These are phyloP conservation scores for Podospora sp. DNA, from an alignment of 495 filamentous ascomycete species.

Conservation along the genomic window DNA sequence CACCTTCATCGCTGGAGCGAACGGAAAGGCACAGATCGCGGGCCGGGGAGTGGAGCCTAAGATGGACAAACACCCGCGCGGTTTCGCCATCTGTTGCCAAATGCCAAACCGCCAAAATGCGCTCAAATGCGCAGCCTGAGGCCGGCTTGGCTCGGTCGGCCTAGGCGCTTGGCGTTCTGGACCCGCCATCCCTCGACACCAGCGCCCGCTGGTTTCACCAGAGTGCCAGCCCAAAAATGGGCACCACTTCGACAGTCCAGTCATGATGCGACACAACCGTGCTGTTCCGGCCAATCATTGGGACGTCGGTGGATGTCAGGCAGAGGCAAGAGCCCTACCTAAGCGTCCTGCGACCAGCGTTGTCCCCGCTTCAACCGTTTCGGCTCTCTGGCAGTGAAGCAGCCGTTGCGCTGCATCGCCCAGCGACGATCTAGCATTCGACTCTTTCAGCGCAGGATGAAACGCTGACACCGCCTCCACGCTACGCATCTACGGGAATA, in stretches of 20 bases:
- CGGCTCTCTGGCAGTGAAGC: not conserved
- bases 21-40: not conserved
- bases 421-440: not conserved
- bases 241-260: not conserved
- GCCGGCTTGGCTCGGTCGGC: not conserved
- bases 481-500: not conserved
- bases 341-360: not conserved
- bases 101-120: not conserved
- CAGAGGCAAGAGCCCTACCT: not conserved
- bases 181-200: not conserved
- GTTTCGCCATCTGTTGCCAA: not conserved
- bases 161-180: not conserved
- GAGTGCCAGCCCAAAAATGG: not conserved
- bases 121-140: not conserved
- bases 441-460: not conserved
- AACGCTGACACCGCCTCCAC: not conserved
- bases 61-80: not conserved
- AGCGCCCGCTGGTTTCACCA: not conserved
- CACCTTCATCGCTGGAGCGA: no score
- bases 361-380: not conserved
- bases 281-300: not conserved
- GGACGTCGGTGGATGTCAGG: not conserved
- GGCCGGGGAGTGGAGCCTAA: not conserved
- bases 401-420: not conserved
- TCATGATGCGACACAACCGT: not conserved